A percentile compares a stretch with the other conserved stretches of the same genome.
phyloP scores from a whole-genome alignment of 2,329 filamentous ascomycete genomes.

The Alternaria gansuensis region DNA sequence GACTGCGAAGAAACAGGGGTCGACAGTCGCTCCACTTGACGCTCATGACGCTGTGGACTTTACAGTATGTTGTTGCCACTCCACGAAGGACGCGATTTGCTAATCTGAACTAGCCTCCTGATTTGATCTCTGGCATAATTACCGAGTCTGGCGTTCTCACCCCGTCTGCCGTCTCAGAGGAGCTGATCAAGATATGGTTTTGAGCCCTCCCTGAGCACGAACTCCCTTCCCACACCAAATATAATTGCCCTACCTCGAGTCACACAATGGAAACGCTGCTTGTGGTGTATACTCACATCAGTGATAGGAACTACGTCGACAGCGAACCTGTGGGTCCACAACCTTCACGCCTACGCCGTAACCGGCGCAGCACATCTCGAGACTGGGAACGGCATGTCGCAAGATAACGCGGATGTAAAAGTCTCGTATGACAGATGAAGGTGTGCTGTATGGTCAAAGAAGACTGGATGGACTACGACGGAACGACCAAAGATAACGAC shows the following conservation, averaged over 20 bases:
- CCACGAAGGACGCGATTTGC: neutral
- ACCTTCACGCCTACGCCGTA: constrained; percentile 18
- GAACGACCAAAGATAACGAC: constrained; percentile 1
- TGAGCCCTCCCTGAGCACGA: constrained; percentile 38
- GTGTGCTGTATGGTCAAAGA: neutral
- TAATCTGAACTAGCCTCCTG: constrained; percentile 64
- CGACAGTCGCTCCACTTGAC: constrained; percentile 33
- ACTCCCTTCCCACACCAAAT: constrained; percentile 10
- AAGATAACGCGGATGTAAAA: constrained; percentile 20
- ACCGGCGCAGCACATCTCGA: constrained; percentile 22
- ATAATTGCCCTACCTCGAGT: constrained; percentile 14
- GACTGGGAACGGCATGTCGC: constrained; percentile 12
- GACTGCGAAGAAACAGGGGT: constrained; percentile 31
- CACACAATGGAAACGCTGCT: neutral
- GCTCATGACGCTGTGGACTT: constrained; percentile 71
- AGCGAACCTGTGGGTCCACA: constrained; percentile 17
- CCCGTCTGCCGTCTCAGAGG: constrained; percentile 74
- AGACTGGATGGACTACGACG: neutral
- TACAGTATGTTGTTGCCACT: constrained; percentile 61
- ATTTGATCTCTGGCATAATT: constrained; percentile 75
- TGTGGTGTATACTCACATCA: constrained; percentile 20
- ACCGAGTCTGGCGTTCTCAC: constrained; percentile 78
- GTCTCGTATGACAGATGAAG: constrained; percentile 13
- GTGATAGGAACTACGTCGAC: constrained; percentile 20
- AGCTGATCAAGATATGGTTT: constrained; percentile 71